Conservation (phyloP, 176 grass and related monocot species). For the Aegilops umbellulata region DNA sequence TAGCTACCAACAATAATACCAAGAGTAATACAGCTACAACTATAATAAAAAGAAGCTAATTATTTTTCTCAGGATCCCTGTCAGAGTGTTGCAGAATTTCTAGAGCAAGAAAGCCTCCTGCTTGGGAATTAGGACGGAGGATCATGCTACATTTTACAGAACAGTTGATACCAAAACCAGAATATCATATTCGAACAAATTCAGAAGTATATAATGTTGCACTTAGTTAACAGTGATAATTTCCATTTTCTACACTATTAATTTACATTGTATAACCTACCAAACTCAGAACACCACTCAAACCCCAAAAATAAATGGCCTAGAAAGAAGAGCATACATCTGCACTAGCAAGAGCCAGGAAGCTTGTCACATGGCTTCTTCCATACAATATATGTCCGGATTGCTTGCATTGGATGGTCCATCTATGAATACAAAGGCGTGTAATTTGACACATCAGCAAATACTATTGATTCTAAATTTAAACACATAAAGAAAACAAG, state of each 20-base stretch:
- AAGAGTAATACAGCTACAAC: background rate
- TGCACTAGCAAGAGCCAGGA: constrained; percentile 62
- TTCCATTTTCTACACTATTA: background rate
- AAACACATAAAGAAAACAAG: constrained; percentile 10
- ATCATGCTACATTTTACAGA: background rate
- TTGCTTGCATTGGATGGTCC: constrained; percentile 39
- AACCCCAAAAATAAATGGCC: constrained; percentile 19
- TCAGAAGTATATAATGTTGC: background rate
- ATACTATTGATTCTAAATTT: constrained; percentile 3
- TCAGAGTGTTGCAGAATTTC: background rate
- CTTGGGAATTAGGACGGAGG: background rate
- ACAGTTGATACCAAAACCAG: background rate
- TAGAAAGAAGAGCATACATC: constrained; percentile 53
- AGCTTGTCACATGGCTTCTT: constrained; percentile 39
- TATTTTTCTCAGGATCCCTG: background rate
- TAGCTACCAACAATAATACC: constrained; percentile 28
- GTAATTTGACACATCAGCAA: constrained; percentile 20
- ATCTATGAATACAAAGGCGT: constrained; percentile 41
- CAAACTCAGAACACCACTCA: constrained; percentile 12
- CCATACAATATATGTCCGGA: constrained; percentile 22
- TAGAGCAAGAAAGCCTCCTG: background rate
- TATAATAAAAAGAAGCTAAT: background rate
- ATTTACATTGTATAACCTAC: background rate
- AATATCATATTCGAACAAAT: background rate
- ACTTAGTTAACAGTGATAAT: background rate